A percentile compares a stretch with the other conserved stretches of the same genome.
phyloP scores from a whole-genome alignment of 2,329 filamentous ascomycete genomes.

The Emergomyces africanus region DNA sequence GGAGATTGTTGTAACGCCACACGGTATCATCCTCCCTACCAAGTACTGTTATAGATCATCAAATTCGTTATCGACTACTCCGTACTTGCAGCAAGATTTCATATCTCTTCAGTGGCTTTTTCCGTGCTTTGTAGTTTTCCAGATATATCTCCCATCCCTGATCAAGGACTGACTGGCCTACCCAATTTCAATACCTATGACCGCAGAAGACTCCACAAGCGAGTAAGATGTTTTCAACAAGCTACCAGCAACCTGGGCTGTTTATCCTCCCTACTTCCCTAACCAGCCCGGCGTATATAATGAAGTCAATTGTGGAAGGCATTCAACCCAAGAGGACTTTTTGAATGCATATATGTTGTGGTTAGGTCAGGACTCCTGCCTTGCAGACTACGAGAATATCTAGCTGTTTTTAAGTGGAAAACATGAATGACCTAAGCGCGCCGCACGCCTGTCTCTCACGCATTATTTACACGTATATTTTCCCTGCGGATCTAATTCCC shows the following conservation, averaged over 20 bases:
- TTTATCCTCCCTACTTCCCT: constrained; percentile 12
- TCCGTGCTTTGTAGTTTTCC: not conserved
- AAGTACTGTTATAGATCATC: not conserved
- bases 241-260: not conserved
- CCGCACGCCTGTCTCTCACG: constrained; percentile 12
- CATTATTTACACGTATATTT: constrained; percentile 23
- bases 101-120: not conserved
- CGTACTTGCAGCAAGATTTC: not conserved
- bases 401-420: constrained; percentile 1
- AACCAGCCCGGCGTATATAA: constrained; percentile 17
- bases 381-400: constrained; percentile 8
- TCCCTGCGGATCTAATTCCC: constrained; percentile 13
- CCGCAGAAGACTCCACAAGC: not conserved
- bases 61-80: not conserved
- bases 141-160: not conserved
- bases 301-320: constrained; percentile 16
- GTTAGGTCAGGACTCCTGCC: constrained; percentile 14
- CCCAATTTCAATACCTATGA: not conserved
- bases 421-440: not conserved
- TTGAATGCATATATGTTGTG: constrained; percentile 18
- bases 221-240: not conserved
- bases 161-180: not conserved
- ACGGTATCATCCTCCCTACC: not conserved
- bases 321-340: constrained; percentile 14
- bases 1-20: not conserved